These are phyloP conservation scores for Globisporangium megalacanthum DNA, from an alignment of 352 stramenopile species.

Conservation along the genomic window DNA sequence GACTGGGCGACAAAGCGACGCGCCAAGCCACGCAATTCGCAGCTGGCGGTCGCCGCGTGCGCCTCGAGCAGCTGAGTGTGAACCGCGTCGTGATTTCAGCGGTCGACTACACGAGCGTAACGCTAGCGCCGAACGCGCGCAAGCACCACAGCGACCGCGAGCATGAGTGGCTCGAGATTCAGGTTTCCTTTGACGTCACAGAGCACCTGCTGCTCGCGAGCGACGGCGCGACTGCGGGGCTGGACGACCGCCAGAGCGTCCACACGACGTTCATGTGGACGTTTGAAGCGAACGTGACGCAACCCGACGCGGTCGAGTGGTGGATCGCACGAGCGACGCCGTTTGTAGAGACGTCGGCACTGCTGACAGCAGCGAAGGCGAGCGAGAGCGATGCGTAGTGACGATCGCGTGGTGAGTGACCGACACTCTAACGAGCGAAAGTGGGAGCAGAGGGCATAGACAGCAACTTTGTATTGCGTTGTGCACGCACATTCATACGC, in stretches of 20 bases:
- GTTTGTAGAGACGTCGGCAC: slow-evolving; percentile 19
- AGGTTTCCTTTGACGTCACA: slow-evolving; percentile 41
- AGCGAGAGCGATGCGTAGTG: no score
- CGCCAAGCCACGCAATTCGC: slow-evolving; percentile 17
- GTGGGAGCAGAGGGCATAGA: no score
- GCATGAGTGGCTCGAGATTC: slow-evolving; percentile 41
- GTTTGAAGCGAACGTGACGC: slow-evolving; percentile 49
- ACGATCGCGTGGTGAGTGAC: no score
- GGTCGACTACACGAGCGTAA: slow-evolving; percentile 38
- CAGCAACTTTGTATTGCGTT: no score
- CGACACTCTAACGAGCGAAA: no score
- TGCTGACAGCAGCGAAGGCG: slow-evolving; percentile 5
- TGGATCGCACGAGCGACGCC: slow-evolving; percentile 28
- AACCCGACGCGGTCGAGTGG: slow-evolving; percentile 31
- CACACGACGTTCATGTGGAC: slow-evolving; percentile 51
- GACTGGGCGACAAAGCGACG: slow-evolving; percentile 24
- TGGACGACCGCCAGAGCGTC: slow-evolving; percentile 38
- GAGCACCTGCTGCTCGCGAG: slow-evolving; percentile 30
- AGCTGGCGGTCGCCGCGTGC: slow-evolving; percentile 12
- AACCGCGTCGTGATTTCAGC: slow-evolving; percentile 26
- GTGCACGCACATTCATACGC: no score
- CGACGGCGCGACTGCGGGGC: slow-evolving; percentile 10
- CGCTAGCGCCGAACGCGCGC: slow-evolving; percentile 14
- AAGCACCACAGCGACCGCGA: slow-evolving; percentile 16
- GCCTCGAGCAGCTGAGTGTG: slow-evolving; percentile 40